These are phyloP conservation scores for Yamagishiella unicocca DNA, from an alignment of 139 green algal genomes.

Conservation along the genomic window DNA sequence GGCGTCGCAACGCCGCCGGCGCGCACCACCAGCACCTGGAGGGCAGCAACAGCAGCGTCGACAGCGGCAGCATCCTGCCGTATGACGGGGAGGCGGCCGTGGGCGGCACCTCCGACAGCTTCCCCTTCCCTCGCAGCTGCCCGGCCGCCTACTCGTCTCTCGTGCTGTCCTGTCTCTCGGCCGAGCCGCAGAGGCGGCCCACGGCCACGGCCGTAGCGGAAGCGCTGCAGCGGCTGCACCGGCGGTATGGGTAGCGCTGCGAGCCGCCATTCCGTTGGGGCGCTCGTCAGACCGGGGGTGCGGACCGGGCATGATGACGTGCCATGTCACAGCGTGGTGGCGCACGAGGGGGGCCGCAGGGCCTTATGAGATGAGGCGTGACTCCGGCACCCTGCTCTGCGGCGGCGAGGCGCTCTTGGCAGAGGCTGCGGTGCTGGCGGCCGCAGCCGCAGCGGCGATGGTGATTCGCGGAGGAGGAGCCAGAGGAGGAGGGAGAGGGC, in stretches of 20 bases:
- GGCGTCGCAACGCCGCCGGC: constrained; percentile 24
- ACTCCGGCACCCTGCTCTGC: no score
- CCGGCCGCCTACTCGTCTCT: constrained; percentile 11
- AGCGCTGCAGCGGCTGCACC: background rate
- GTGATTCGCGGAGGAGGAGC: no score
- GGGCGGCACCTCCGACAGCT: background rate
- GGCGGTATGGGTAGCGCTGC: background rate
- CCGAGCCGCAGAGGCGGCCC: background rate
- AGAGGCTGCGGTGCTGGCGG: no score
- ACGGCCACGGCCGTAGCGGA: background rate
- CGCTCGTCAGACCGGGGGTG: no score
- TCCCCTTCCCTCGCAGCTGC: constrained; percentile 7
- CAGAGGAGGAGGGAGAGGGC: no score
- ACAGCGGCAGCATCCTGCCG: background rate
- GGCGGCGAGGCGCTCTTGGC: no score
- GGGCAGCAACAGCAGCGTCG: background rate
- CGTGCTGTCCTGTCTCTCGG: background rate
- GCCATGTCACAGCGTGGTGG: no score
- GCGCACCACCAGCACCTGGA: constrained; percentile 4
- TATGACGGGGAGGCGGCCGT: background rate
- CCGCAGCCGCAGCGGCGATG: no score
- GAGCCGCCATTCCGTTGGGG: no score
- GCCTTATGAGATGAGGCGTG: no score
- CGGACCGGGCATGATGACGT: no score
- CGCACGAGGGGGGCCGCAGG: no score